A percentile compares a stretch with the other conserved stretches of the same genome.
Evolutionary conservation across 2,329 filamentous ascomycete species (phyloP).

Genomic region (Sarocladium brachiariae): DNA sequence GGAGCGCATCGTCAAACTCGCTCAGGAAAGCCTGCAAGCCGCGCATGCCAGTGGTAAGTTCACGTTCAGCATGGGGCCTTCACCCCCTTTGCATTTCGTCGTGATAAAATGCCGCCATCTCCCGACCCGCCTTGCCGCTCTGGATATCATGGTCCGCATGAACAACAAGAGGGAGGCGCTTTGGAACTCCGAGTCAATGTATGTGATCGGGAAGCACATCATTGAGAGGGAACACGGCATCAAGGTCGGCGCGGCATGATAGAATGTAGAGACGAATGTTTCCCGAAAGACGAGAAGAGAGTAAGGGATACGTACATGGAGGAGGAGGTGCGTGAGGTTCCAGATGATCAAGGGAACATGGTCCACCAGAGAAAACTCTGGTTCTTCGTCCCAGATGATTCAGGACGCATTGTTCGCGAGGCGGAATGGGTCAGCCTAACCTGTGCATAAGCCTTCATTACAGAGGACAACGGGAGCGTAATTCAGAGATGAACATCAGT

Average conservation of each 20-base stretch:
- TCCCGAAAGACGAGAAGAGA: conserved; percentile 13
- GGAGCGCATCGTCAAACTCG: conserved; percentile 22
- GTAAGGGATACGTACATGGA: conserved; percentile 16
- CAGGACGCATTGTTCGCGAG: too few species aligned
- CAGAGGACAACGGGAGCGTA: too few species aligned
- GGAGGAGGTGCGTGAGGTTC: neutral
- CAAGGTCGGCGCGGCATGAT: conserved; percentile 14
- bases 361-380: neutral
- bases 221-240: conserved; percentile 34
- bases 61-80: conserved; percentile 34
- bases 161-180: conserved; percentile 26
- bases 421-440: neutral
- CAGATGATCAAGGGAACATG: neutral
- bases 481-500: too few species aligned
- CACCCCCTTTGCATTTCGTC: conserved; percentile 30
- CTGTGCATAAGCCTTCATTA: neutral
- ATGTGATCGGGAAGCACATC: conserved; percentile 23
- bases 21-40: neutral
- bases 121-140: conserved; percentile 24
- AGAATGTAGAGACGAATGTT: conserved; percentile 5
- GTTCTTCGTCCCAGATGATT: neutral
- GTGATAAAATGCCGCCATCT: conserved; percentile 33
- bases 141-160: conserved; percentile 24
- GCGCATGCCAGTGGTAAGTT: conserved; percentile 20
- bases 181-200: conserved; percentile 28